Conservation (phyloP, 257 asterid species). For the Salvia hispanica region DNA sequence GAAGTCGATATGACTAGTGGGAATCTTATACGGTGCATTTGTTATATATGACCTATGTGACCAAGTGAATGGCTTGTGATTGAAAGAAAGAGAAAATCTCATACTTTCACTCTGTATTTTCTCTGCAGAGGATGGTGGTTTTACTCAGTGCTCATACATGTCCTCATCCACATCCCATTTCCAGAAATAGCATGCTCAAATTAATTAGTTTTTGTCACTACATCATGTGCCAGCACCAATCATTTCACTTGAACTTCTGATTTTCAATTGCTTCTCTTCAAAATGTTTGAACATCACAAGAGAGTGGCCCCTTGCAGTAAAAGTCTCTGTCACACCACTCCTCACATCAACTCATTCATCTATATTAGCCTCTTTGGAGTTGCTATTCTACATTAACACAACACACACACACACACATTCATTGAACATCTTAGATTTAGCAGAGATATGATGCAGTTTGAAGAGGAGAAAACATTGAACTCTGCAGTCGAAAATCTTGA, state of each 20-base stretch:
- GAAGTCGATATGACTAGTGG: no score
- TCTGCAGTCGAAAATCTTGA: constrained; percentile 39
- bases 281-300: constrained; percentile 29
- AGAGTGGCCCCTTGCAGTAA: constrained; percentile 47
- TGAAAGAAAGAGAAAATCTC: not conserved
- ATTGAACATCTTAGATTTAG: constrained; percentile 51
- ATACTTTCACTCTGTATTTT: constrained; percentile 3
- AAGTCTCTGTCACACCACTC: constrained; percentile 25
- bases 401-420: not conserved
- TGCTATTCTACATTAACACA: constrained; percentile 39
- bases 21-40: no score
- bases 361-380: constrained; percentile 30
- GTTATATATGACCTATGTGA: no score
- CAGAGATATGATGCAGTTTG: constrained; percentile 66
- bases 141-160: constrained; percentile 24
- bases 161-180: constrained; percentile 21
- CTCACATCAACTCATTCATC: constrained; percentile 38
- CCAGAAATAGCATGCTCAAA: constrained; percentile 25
- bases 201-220: constrained; percentile 38
- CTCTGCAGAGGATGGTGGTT: constrained; percentile 34
- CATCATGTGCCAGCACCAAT: constrained; percentile 34
- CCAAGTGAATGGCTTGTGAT: no score
- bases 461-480: constrained; percentile 3
- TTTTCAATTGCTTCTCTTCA: constrained; percentile 20
- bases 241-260: constrained; percentile 30